Evolutionary conservation across 345 rosid species (phyloP).

Genomic region (Ceriops zippeliana): DNA sequence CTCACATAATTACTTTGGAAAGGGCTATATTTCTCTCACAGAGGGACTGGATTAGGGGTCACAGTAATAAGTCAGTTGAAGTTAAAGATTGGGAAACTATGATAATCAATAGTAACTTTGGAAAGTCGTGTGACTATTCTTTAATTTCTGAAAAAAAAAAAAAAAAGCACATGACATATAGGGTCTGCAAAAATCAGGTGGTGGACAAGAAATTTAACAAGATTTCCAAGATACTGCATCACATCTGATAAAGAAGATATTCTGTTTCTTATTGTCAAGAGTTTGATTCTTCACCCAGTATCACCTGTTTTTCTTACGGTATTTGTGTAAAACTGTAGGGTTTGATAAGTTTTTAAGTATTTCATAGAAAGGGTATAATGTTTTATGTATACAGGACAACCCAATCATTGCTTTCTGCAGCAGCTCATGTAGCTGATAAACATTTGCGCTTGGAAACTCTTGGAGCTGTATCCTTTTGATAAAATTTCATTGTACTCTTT

Average conservation of each 20-base stretch:
- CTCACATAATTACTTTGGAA: no score
- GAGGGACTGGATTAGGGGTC: no score
- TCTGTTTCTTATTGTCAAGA: neutral
- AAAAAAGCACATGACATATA: no score
- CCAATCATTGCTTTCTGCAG: conserved; percentile 86
- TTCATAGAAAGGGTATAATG: neutral
- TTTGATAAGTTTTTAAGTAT: neutral
- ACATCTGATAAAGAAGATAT: neutral
- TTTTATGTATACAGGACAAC: conserved; percentile 61
- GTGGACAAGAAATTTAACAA: no score
- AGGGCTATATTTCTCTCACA: no score
- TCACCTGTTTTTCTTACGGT: neutral
- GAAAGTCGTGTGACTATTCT: neutral
- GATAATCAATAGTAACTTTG: neutral
- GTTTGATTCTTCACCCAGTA: neutral
- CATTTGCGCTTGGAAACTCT: conserved; percentile 82
- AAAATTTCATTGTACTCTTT: conserved; percentile 14
- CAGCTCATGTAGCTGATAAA: conserved; percentile 78
- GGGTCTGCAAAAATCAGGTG: no score
- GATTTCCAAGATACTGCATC: neutral
- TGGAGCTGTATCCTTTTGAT: conserved; percentile 71
- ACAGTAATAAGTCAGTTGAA: no score
- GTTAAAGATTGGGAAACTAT: neutral
- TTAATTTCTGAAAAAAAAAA: no score
- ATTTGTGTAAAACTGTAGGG: neutral